Percentiles rank a stretch among this genome's conserved stretches.
These are phyloP conservation scores for Oryza meyeriana DNA, from an alignment of 176 grass and related monocot genomes.

Conservation along the genomic window DNA sequence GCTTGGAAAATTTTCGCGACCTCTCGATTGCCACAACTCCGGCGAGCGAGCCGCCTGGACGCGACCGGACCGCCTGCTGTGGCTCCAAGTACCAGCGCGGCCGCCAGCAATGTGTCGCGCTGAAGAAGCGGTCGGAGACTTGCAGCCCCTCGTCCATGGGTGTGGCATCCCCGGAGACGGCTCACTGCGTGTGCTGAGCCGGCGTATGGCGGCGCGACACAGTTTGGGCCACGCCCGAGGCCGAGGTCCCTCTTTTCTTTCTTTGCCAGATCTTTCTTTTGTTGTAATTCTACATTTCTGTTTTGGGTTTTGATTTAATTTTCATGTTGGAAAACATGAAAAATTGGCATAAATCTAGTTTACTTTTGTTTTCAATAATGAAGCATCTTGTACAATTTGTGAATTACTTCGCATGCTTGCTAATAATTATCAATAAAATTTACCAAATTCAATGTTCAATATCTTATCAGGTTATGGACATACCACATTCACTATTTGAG, in stretches of 20 bases:
- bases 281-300: not conserved
- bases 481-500: constrained; percentile 68
- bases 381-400: not conserved
- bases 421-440: not conserved
- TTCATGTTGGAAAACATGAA: not conserved
- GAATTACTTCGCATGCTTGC: not conserved
- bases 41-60: not conserved
- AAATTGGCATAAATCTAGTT: too few species aligned
- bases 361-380: too few species aligned
- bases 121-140: not conserved
- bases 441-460: not conserved
- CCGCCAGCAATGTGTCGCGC: not conserved
- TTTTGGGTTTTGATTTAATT: not conserved
- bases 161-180: not conserved
- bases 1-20: not conserved
- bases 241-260: too few species aligned
- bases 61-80: too few species aligned
- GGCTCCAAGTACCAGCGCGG: too few species aligned
- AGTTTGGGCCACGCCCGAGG: too few species aligned
- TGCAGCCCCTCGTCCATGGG: not conserved
- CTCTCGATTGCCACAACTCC: not conserved
- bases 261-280: not conserved
- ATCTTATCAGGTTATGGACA: constrained; percentile 68
- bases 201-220: not conserved
- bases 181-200: not conserved